Percentiles rank a stretch among this genome's conserved stretches.
Evolutionary conservation across 1,139 yeast species (phyloP).

Genomic region (Pneumocystis murina): DNA sequence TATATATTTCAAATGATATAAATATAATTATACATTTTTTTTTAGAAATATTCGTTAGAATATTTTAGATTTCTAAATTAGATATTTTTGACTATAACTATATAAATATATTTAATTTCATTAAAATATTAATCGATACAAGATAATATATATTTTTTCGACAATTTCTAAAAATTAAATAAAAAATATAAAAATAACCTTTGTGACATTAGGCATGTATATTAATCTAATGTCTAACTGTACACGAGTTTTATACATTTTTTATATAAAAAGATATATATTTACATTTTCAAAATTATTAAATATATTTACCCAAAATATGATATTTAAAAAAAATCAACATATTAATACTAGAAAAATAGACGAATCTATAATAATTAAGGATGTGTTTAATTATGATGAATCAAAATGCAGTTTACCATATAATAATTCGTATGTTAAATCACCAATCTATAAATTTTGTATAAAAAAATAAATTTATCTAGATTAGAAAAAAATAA

Average conservation of each 20-base stretch:
- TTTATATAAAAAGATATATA: not conserved
- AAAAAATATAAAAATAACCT: too few species aligned
- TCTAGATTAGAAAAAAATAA: not conserved
- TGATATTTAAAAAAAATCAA: not conserved
- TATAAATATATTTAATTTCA: too few species aligned
- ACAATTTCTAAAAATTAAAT: too few species aligned
- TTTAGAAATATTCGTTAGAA: too few species aligned
- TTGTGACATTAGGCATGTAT: too few species aligned
- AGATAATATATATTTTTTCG: too few species aligned
- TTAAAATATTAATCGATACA: too few species aligned
- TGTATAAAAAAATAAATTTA: not conserved
- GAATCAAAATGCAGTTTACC: not conserved
- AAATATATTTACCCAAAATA: slow-evolving; percentile 1
- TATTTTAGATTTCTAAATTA: too few species aligned
- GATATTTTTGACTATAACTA: too few species aligned
- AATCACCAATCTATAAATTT: not conserved
- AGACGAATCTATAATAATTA: not conserved
- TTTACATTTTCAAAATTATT: not conserved
- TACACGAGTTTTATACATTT: not conserved
- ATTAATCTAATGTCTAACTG: not conserved
- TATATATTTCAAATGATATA: too few species aligned
- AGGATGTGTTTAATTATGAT: not conserved
- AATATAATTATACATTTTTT: too few species aligned
- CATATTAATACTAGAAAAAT: not conserved
- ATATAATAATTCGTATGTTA: not conserved